These are phyloP conservation scores for Bipolaris gigantea DNA, from an alignment of 2,329 filamentous ascomycete species.

Conservation along the genomic window DNA sequence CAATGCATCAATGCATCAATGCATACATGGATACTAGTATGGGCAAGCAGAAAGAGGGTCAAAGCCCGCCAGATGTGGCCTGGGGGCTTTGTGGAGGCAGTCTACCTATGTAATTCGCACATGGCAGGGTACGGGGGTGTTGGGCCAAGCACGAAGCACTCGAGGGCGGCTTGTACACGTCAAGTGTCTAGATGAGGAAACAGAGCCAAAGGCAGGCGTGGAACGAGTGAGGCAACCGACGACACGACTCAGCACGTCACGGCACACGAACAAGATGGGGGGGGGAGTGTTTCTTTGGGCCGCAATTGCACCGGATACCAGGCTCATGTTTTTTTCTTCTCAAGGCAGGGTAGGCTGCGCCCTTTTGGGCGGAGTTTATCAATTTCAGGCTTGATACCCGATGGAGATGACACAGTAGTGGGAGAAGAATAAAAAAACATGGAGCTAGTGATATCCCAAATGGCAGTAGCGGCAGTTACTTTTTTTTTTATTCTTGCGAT, in stretches of 20 bases:
- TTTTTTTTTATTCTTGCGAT: neutral
- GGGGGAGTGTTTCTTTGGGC: neutral
- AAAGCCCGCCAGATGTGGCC: constrained; percentile 5
- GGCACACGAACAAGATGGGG: neutral
- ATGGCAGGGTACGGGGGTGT: neutral
- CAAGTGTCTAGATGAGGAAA: neutral
- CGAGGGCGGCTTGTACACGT: neutral
- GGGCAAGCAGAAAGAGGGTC: neutral
- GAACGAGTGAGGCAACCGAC: neutral
- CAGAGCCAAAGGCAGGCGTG: neutral
- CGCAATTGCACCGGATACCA: neutral
- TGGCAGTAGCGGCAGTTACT: neutral
- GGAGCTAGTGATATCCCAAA: no score
- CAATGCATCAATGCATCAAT: neutral
- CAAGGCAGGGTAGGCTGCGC: neutral
- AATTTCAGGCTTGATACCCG: neutral
- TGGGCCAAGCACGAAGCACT: neutral
- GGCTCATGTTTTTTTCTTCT: neutral
- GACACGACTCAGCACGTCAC: neutral
- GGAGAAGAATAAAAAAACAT: neutral
- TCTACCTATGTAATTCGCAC: neutral
- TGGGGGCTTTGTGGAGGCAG: neutral
- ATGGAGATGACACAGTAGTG: neutral
- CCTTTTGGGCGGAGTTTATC: neutral
- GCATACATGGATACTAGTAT: neutral